Conservation (phyloP, 2,329 filamentous ascomycete species). For the Colletotrichum sp. region DNA sequence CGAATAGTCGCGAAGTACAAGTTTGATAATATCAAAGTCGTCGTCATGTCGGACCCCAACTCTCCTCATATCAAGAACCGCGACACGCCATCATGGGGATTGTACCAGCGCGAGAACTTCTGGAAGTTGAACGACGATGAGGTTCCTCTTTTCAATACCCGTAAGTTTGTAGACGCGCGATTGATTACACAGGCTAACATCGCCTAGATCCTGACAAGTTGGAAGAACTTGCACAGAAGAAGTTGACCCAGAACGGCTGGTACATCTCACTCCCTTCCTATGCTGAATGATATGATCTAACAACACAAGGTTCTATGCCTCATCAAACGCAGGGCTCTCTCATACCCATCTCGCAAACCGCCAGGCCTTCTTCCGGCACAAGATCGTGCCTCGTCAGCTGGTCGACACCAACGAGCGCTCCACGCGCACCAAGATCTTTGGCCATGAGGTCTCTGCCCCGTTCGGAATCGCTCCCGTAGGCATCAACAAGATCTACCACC, state of each 20-base stretch:
- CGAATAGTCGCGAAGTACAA: not conserved
- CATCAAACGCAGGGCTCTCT: slow-evolving; percentile 60
- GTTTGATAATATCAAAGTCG: not conserved
- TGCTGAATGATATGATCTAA: not conserved
- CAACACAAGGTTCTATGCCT: slow-evolving; percentile 52
- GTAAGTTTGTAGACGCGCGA: not conserved
- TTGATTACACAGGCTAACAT: not conserved
- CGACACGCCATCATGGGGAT: slow-evolving; percentile 27
- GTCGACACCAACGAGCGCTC: slow-evolving; percentile 63
- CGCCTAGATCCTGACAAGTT: slow-evolving; percentile 60
- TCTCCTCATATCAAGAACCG: slow-evolving; percentile 27
- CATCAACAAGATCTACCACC: slow-evolving; percentile 70
- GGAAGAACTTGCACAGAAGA: slow-evolving; percentile 61
- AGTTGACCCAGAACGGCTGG: slow-evolving; percentile 63
- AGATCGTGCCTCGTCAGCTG: slow-evolving; percentile 65
- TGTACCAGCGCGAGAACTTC: slow-evolving; percentile 30
- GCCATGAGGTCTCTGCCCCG: slow-evolving; percentile 62
- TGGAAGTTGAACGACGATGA: slow-evolving; percentile 28
- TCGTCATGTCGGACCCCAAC: slow-evolving; percentile 21
- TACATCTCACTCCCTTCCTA: not conserved
- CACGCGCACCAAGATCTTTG: slow-evolving; percentile 62
- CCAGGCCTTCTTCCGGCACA: slow-evolving; percentile 68
- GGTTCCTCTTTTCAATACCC: slow-evolving; percentile 27
- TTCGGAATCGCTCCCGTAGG: slow-evolving; percentile 70
- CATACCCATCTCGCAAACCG: slow-evolving; percentile 61